Base-by-base conservation (phyloP, 202 grass and related monocot genomes). In the Setaria italica region DNA sequence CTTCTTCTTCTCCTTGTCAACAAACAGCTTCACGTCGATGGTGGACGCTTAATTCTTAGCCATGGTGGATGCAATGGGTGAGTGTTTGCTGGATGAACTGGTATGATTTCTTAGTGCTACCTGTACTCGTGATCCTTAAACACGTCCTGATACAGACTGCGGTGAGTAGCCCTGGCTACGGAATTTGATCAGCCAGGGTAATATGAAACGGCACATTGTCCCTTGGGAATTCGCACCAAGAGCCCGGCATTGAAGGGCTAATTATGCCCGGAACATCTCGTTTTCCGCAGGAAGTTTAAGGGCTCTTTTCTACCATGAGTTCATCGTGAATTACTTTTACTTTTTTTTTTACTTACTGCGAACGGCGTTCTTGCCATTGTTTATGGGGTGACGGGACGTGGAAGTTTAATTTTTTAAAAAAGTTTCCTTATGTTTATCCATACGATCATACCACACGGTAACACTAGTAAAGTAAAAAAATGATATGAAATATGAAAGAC, bases 1-100 rank as follows among this genome's bases (percentile, higher is more conserved):
- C 66, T 4, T 64, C 10, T 67, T 84, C 47, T 43, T 91, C 34
- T 77, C 80, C 49, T 89, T 74, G 82, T 86, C 86, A 5, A 92
- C 49, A 43, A 85, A 72, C n/a, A 89, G 78, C 51, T 83, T 92
- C 9, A 87, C 71, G 0, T 17, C 57, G 48, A 87, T 67, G 33
- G 42, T 73, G 5, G 42, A 16, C 29, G 32, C 80, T 47, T 63
- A 55, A 1, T 3, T 50, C 42, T 63, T 74, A 1, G 42, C 21
- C 81, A 83, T 83, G 25, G 39, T 35, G 25, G 14, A 2, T 6
- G 66, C 0, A 9, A 4, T 9, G 21, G 5, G 67, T 43, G 16
- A 20, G 29, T n/a, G 33, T n/a, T 16, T 13, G 17, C 0, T 76
- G 12, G 17, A 12, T 43, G 66, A 43, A 45, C 0, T 69, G 37